Conservation (phyloP, 1,284 basidiomycete species). For the Taiwanofungus camphoratus region DNA sequence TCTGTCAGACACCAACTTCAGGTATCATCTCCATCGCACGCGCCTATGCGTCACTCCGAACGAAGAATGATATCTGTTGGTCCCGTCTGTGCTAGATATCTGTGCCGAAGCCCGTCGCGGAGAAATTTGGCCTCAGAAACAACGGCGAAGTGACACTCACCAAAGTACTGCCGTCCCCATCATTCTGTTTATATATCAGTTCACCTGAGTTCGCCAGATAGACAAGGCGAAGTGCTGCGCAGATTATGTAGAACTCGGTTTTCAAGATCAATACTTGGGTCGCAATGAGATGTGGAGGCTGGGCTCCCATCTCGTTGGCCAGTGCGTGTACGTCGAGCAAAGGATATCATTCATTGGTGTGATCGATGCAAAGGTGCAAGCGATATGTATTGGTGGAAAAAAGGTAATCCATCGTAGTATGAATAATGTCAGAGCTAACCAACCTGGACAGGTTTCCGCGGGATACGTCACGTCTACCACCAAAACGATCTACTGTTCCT, state of each 20-base stretch:
- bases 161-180: slow-evolving; percentile 40
- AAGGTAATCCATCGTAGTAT: slow-evolving; percentile 36
- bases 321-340: slow-evolving; percentile 66
- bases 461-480: slow-evolving; percentile 81
- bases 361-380: slow-evolving; percentile 74
- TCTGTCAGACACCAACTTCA: slow-evolving; percentile 58
- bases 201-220: slow-evolving; percentile 41
- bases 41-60: background rate
- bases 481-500: slow-evolving; percentile 85
- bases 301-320: slow-evolving; percentile 71
- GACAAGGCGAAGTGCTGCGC: slow-evolving; percentile 60
- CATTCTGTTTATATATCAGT: slow-evolving; percentile 3
- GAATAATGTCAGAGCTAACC: slow-evolving; percentile 5
- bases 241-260: slow-evolving; percentile 83
- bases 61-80: background rate
- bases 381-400: slow-evolving; percentile 63
- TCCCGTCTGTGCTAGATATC: slow-evolving; percentile 50
- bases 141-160: slow-evolving; percentile 64
- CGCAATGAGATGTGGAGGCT: slow-evolving; percentile 93
- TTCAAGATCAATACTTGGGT: slow-evolving; percentile 89
- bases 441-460: slow-evolving; percentile 56
- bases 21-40: slow-evolving; percentile 30
- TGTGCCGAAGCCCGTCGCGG: slow-evolving; percentile 62
- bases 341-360: slow-evolving; percentile 75
- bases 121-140: slow-evolving; percentile 64